Evolutionary conservation across 73 alveolate genomes (phyloP).

Genomic region (Paramecium caudatum): DNA sequence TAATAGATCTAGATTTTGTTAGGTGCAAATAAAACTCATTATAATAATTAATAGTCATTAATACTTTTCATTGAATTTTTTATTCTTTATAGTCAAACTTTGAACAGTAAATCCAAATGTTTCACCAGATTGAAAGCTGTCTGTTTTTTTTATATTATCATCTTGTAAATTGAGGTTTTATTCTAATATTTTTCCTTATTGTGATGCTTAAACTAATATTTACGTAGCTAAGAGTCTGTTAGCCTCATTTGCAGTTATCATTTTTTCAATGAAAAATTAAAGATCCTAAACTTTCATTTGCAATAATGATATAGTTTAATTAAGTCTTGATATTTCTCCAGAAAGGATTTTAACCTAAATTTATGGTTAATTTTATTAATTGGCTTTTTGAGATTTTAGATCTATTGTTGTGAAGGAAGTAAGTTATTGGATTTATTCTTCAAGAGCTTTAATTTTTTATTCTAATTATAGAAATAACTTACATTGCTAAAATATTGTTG

Average conservation of each 20-base stretch:
- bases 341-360: constrained; percentile 18
- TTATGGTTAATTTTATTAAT: not conserved
- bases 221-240: constrained; percentile 20
- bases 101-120: constrained; percentile 29
- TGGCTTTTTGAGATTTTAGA: not conserved
- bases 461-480: not conserved
- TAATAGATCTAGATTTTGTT: not conserved
- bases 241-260: constrained; percentile 1
- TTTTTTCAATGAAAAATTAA: constrained; percentile 25
- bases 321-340: not conserved
- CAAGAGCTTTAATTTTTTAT: not conserved
- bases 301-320: not conserved
- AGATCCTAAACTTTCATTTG: constrained; percentile 3
- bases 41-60: too few relatives aligned
- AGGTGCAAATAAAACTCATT: too few relatives aligned
- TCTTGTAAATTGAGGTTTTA: constrained; percentile 10
- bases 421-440: not conserved
- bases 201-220: not conserved
- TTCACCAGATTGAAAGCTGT: not conserved
- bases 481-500: constrained; percentile 6
- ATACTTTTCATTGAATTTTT: too few relatives aligned
- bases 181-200: not conserved
- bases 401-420: not conserved
- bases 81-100: too few relatives aligned
- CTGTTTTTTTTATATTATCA: not conserved